Percentiles rank a stretch among this genome's conserved stretches.
These are phyloP conservation scores for Panaeolus papilionaceus DNA, from an alignment of 768 basidiomycete species.

Conservation along the genomic window DNA sequence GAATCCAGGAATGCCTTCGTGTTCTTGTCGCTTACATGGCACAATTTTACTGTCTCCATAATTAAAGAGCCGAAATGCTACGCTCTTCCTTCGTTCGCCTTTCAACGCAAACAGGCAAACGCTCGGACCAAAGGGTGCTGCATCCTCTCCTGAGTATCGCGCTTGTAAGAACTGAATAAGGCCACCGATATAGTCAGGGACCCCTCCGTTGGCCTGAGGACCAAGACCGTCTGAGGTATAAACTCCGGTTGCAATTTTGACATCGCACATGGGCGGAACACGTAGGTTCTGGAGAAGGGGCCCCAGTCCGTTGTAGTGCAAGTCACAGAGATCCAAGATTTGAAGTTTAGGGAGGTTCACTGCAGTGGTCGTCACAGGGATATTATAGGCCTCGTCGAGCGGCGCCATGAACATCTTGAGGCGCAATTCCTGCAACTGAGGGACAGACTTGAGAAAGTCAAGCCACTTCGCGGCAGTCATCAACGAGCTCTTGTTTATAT, in stretches of 20 bases:
- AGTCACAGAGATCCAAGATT: background rate
- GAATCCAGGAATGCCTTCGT: background rate
- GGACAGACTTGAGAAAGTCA: background rate
- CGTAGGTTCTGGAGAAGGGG: background rate
- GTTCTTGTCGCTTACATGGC: too few species aligned
- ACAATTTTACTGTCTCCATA: too few species aligned
- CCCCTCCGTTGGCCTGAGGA: background rate
- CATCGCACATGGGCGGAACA: background rate
- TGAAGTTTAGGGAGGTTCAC: background rate
- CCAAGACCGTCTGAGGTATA: background rate
- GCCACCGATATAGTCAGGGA: background rate
- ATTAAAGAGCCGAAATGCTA: too few species aligned
- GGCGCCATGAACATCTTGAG: background rate
- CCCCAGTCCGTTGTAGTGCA: background rate
- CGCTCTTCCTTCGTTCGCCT: background rate
- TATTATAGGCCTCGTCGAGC: background rate
- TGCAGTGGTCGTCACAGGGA: background rate
- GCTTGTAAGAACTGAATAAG: background rate
- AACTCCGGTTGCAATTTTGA: background rate
- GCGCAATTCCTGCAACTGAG: background rate
- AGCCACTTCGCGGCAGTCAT: background rate
- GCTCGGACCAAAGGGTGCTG: background rate
- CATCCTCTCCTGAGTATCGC: background rate
- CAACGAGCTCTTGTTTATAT: too few species aligned
- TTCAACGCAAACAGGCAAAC: background rate